Percentiles rank a stretch among this genome's conserved stretches.
Conservation (phyloP, 2,329 filamentous ascomycete genomes). For the Dactylellina parvicollis region DNA sequence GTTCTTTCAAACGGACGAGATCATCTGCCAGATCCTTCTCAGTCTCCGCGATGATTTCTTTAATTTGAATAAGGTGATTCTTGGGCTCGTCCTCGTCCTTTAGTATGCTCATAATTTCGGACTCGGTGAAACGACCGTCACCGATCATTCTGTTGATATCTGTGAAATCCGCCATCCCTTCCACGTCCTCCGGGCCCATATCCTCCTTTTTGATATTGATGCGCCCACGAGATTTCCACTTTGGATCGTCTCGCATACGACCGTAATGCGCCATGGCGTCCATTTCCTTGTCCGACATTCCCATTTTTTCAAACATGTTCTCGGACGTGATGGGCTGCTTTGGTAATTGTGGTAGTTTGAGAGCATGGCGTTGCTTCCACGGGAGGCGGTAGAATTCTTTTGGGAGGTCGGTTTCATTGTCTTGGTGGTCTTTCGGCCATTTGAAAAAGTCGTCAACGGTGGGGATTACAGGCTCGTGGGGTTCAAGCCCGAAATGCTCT, state of each 20-base stretch:
- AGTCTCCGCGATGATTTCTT: slow-evolving; percentile 46
- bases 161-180: slow-evolving; percentile 37
- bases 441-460: slow-evolving; percentile 26
- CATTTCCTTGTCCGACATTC: slow-evolving; percentile 26
- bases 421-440: slow-evolving; percentile 31
- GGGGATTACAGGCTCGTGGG: slow-evolving; percentile 11
- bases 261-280: slow-evolving; percentile 10
- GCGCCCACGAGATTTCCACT: slow-evolving; percentile 19
- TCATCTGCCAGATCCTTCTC: slow-evolving; percentile 34
- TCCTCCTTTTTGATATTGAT: slow-evolving; percentile 26
- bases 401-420: slow-evolving; percentile 29
- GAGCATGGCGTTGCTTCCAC: slow-evolving; percentile 16
- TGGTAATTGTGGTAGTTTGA: slow-evolving; percentile 32
- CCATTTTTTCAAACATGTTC: slow-evolving; percentile 27
- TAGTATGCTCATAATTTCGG: slow-evolving; percentile 45
- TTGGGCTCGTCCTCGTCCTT: slow-evolving; percentile 33
- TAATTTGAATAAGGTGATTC: slow-evolving; percentile 27
- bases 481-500: slow-evolving; percentile 5
- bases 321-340: slow-evolving; percentile 34
- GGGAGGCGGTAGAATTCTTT: slow-evolving; percentile 23
- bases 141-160: slow-evolving; percentile 36
- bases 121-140: slow-evolving; percentile 43
- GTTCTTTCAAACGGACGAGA: slow-evolving; percentile 31
- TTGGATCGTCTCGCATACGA: slow-evolving; percentile 29
- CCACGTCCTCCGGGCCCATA: slow-evolving; percentile 27